Evolutionary conservation across 2,329 filamentous ascomycete species (phyloP).

Genomic region (Penicillium sclerotiorum): DNA sequence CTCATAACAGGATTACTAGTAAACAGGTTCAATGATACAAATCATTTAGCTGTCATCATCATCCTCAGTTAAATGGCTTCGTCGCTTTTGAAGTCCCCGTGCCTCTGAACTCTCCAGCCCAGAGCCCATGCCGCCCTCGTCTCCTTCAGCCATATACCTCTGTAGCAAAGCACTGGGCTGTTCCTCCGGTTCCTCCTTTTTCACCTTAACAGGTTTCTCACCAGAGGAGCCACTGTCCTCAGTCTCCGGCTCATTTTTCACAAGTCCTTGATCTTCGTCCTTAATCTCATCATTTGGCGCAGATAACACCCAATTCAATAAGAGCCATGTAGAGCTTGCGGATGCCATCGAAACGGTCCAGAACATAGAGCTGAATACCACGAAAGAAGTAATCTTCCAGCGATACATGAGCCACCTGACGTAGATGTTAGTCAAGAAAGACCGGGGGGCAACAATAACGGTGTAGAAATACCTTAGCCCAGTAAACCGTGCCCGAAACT

Average conservation of each 20-base stretch:
- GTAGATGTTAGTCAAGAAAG: slow-evolving; percentile 18
- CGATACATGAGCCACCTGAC: slow-evolving; percentile 81
- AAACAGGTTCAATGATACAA: background rate
- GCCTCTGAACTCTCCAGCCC: slow-evolving; percentile 45
- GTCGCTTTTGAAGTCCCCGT: slow-evolving; percentile 35
- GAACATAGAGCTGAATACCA: slow-evolving; percentile 70
- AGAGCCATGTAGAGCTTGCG: slow-evolving; percentile 66
- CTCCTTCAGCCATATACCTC: slow-evolving; percentile 18
- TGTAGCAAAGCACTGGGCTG: slow-evolving; percentile 13
- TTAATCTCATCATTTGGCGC: slow-evolving; percentile 33
- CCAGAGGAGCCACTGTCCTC: slow-evolving; percentile 14
- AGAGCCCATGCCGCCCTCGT: slow-evolving; percentile 58
- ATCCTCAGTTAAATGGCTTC: slow-evolving; percentile 29
- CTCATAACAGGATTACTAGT: background rate
- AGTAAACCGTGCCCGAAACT: slow-evolving; percentile 72
- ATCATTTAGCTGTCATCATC: slow-evolving; percentile 15
- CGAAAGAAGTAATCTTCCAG: slow-evolving; percentile 70
- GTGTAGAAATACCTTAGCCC: slow-evolving; percentile 62
- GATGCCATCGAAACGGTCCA: slow-evolving; percentile 75
- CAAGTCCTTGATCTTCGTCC: slow-evolving; percentile 25
- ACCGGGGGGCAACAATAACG: background rate
- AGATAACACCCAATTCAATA: slow-evolving; percentile 49
- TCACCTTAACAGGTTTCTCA: slow-evolving; percentile 28
- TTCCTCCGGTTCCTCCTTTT: slow-evolving; percentile 32
- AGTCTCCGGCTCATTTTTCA: slow-evolving; percentile 22